These are phyloP conservation scores for Metschnikowia anglica DNA, from an alignment of 805 yeast genomes.

Conservation along the genomic window DNA sequence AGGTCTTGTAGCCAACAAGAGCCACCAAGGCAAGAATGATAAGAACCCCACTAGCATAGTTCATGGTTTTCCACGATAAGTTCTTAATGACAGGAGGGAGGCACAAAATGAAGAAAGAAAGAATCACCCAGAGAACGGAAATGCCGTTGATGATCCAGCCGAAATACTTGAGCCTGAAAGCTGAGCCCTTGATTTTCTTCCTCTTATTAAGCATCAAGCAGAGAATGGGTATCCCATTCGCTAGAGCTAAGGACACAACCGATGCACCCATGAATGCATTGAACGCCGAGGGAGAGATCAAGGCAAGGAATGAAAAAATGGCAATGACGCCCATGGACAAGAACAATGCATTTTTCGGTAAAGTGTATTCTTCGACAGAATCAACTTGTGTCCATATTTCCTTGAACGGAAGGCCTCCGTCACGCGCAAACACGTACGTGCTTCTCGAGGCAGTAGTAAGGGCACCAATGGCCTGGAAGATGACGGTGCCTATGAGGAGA, in stretches of 20 bases:
- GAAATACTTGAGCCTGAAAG: slow-evolving; percentile 58
- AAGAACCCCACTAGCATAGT: slow-evolving; percentile 67
- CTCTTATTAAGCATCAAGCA: slow-evolving; percentile 61
- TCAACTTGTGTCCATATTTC: slow-evolving; percentile 67
- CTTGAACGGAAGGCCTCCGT: slow-evolving; percentile 71
- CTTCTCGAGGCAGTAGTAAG: slow-evolving; percentile 79
- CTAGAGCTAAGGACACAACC: slow-evolving; percentile 69
- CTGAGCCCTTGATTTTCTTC: slow-evolving; percentile 62
- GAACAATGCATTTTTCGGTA: slow-evolving; percentile 69
- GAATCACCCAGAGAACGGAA: slow-evolving; percentile 58
- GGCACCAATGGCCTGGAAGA: slow-evolving; percentile 78
- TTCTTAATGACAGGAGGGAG: slow-evolving; percentile 61
- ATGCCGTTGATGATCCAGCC: slow-evolving; percentile 65
- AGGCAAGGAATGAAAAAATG: slow-evolving; percentile 60
- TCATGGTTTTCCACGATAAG: slow-evolving; percentile 46
- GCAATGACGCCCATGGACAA: slow-evolving; percentile 63
- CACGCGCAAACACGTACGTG: slow-evolving; percentile 81
- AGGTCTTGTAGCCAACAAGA: slow-evolving; percentile 49
- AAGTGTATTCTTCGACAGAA: slow-evolving; percentile 50
- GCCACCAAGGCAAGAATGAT: slow-evolving; percentile 47
- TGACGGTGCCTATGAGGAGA: slow-evolving; percentile 63
- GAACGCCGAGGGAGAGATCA: slow-evolving; percentile 71
- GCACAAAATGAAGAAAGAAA: slow-evolving; percentile 62
- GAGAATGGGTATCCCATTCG: slow-evolving; percentile 73
- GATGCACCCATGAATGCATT: slow-evolving; percentile 84